Conservation (phyloP, 164 flowering plant species). For the Echeveria elegans region DNA sequence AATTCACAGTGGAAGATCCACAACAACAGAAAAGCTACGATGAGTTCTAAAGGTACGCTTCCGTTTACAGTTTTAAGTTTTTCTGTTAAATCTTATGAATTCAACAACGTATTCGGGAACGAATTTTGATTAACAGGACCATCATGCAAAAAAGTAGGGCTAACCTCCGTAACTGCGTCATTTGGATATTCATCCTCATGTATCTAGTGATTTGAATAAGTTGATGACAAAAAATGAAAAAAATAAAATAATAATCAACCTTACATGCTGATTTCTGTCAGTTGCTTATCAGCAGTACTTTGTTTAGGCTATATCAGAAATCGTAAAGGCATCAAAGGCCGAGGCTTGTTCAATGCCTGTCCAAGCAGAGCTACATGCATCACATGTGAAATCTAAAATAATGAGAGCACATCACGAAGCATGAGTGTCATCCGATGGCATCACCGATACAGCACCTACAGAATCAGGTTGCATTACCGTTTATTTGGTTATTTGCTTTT, state of each 20-base stretch:
- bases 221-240: not conserved
- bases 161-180: constrained; percentile 83
- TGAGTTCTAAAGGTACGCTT: too few species aligned
- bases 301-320: constrained; percentile 76
- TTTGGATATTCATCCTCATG: constrained; percentile 82
- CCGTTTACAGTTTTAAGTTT: too few species aligned
- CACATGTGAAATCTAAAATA: constrained; percentile 31
- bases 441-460: constrained; percentile 6
- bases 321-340: constrained; percentile 57
- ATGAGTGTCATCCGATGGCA: constrained; percentile 13
- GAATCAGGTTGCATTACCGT: constrained; percentile 26
- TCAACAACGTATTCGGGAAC: too few species aligned
- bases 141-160: too few species aligned
- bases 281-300: constrained; percentile 2
- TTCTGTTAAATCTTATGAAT: too few species aligned
- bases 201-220: constrained; percentile 37
- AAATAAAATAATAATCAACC: too few species aligned
- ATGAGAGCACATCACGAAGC: constrained; percentile 11
- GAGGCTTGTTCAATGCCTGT: constrained; percentile 50
- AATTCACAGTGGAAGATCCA: too few species aligned
- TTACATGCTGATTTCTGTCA: constrained; percentile 6
- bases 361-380: constrained; percentile 30
- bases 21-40: too few species aligned
- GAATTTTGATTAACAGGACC: too few species aligned
- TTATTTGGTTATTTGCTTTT: not conserved